These are phyloP conservation scores for Cicer chorassanicum DNA, from an alignment of 306 rosid species.

Conservation along the genomic window DNA sequence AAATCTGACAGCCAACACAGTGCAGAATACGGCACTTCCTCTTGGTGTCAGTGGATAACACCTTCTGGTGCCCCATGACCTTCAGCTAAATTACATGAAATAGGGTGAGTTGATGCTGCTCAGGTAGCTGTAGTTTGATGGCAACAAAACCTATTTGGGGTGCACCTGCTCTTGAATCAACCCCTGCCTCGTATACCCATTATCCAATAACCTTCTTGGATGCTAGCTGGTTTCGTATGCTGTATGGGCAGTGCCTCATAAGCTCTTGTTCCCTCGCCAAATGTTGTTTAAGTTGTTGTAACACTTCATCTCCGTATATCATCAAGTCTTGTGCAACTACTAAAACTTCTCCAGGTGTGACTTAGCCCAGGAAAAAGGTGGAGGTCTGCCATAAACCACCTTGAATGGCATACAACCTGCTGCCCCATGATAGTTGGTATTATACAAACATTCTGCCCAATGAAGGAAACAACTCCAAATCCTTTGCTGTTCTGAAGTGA, in stretches of 20 bases:
- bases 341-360: neutral
- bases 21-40: neutral
- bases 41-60: constrained; percentile 2
- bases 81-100: constrained; percentile 4
- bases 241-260: neutral
- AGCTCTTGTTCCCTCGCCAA: neutral
- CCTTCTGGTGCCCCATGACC: neutral
- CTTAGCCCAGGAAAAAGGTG: neutral
- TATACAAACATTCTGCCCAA: neutral
- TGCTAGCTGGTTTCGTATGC: neutral
- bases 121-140: neutral
- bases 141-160: neutral
- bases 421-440: neutral
- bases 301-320: neutral
- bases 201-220: neutral
- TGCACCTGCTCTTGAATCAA: neutral
- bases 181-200: neutral
- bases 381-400: neutral
- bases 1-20: neutral
- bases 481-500: neutral
- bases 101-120: neutral
- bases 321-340: neutral
- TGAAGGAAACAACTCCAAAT: neutral
- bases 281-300: neutral
- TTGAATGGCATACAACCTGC: neutral